Base-by-base conservation (phyloP, 2,329 filamentous ascomycete species). In the Diatrype stigma region DNA sequence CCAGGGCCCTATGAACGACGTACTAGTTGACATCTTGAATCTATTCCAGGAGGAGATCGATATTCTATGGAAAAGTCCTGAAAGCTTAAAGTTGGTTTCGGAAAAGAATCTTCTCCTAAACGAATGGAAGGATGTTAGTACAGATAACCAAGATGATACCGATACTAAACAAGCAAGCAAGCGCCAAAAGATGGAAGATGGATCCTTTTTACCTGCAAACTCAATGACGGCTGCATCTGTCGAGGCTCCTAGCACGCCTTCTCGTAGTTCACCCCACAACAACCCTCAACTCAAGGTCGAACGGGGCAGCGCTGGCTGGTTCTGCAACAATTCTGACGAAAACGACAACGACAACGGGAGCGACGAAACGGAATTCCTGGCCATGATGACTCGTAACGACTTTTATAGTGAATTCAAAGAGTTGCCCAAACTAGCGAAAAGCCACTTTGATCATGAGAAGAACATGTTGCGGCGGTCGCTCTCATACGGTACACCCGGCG, bases 351-450 rank as follows among this genome's bases (percentile, higher is more conserved):
- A 10, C 17, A 12, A 42, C 2, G 6, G 37, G 3, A 2, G 45
- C 4, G 16, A 10, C 17, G 14, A 42, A 1, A 5, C 45, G 0
- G 42, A 34, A 1, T 66, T 66, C 28, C 49, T 65, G 0, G 22
- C 3, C 2, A 23, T 56, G 0, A 53, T 53, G 1, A 54, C 55
- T 2, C 62, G 62, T 1, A 23, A 50, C 3, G 40, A 51, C 0
- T 66, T 65, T 46, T 64, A 63, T 46, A 11, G 22, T 0, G 61
- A 65, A 49, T 65, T 61, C 51, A 58, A 60, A n/a, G n/a, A 16
- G 0, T 54, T 63, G 4, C 58, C 57, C 1, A 37, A n/a, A 2
- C 11, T 32, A 3, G 49, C 49, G 11, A 59, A 51, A 42, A 51
- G 54, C n/a, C 21, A 23, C 21, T 64, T 65, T 32, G 58, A 48